Conservation (phyloP, 176 grass and related monocot species). For the Ananas comosus region DNA sequence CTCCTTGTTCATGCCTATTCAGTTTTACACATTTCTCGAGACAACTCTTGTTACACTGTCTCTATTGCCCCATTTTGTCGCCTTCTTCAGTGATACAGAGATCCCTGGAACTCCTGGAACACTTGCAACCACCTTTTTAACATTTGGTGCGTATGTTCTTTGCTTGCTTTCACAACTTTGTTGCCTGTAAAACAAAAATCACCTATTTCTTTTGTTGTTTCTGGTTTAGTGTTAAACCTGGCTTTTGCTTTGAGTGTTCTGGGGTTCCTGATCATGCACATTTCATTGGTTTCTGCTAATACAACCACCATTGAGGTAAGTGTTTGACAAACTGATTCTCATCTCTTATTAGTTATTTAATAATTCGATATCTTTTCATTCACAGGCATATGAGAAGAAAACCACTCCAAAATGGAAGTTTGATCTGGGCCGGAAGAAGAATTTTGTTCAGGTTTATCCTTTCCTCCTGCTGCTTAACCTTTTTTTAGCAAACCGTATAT, state of each 20-base stretch:
- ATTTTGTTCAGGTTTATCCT: constrained; percentile 72
- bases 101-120: constrained; percentile 78
- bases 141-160: constrained; percentile 56
- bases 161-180: not conserved
- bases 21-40: constrained; percentile 98
- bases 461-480: not conserved
- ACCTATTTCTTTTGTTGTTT: constrained; percentile 16
- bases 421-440: constrained; percentile 85
- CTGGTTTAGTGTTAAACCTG: constrained; percentile 70
- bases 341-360: constrained; percentile 12
- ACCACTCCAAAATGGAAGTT: constrained; percentile 77
- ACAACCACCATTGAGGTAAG: constrained; percentile 85
- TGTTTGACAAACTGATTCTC: constrained; percentile 10
- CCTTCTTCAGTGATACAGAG: constrained; percentile 83
- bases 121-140: constrained; percentile 90
- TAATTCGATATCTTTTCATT: constrained; percentile 17
- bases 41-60: constrained; percentile 73
- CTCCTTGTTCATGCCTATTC: constrained; percentile 22
- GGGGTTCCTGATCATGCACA: constrained; percentile 94
- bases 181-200: constrained; percentile 4
- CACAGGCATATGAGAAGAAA: constrained; percentile 95
- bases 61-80: constrained; percentile 82
- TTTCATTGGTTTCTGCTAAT: constrained; percentile 78
- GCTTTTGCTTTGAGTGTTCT: constrained; percentile 82
- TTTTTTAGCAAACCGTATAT: not conserved